phyloP scores from a whole-genome alignment of 2,329 filamentous ascomycete species.

The Aspergillus sp. region DNA sequence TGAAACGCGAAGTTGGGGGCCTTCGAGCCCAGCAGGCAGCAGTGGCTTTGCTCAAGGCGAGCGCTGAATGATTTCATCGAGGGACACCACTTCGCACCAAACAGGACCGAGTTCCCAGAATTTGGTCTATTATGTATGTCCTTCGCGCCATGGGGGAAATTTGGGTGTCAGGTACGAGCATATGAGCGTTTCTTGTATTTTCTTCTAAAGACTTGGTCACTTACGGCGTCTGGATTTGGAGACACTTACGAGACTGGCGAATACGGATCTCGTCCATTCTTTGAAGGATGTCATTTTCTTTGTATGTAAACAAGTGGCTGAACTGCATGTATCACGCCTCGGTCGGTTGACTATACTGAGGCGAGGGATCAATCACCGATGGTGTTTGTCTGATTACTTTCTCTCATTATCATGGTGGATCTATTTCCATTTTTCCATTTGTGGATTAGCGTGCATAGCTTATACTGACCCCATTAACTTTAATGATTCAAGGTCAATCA shows the following conservation, averaged over 20 bases:
- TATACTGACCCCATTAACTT: constrained; percentile 31
- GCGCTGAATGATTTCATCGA: constrained; percentile 6
- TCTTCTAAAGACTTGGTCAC: constrained; percentile 6
- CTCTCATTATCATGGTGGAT: constrained; percentile 3
- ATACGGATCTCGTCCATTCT: neutral
- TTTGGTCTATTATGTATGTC: constrained; percentile 2
- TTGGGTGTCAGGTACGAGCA: constrained; percentile 16
- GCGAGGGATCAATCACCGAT: neutral
- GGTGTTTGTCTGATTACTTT: constrained; percentile 8
- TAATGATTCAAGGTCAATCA: constrained; percentile 34
- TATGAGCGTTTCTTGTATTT: constrained; percentile 16
- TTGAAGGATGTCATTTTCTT: constrained; percentile 6
- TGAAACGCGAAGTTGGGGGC: constrained; percentile 80
- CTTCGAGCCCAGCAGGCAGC: constrained; percentile 53
- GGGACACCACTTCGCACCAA: neutral
- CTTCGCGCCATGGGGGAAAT: neutral
- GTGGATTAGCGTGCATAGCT: constrained; percentile 28
- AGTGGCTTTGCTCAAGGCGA: constrained; percentile 30
- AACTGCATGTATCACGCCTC: neutral
- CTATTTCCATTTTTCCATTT: constrained; percentile 11
- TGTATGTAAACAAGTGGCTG: neutral
- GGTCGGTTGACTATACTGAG: neutral
- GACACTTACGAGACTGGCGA: constrained; percentile 6
- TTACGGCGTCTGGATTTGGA: constrained; percentile 15
- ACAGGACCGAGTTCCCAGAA: neutral